Evolutionary conservation across 768 basidiomycete genomes (phyloP), one percentile per base, ranked within the genome.

Genomic region (Leucocoprinus sp.): DNA sequence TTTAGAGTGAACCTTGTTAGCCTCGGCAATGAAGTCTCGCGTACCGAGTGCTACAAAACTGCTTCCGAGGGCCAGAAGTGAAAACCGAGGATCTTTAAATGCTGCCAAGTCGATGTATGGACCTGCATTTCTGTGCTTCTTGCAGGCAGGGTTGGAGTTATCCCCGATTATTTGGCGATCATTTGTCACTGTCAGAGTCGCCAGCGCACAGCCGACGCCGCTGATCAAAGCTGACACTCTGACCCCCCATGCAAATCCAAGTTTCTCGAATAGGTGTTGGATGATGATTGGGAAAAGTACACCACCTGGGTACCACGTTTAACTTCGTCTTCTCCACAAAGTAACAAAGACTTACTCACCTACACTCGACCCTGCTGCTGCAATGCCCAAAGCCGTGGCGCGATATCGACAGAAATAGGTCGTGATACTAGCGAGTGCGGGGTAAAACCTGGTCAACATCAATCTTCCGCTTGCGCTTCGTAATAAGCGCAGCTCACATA

Each of bases 311-410:
- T 27, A 26, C 31, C 46, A 22, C 14, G 40, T 43, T 38, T 23
- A 27, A 41, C 24, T 36, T 26, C 9, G n/a, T 33, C n/a, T 44
- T 22, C 3, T 15, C 36, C 11, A 18, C 39, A 5, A 43, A 41
- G 42, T 1, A 36, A 38, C 36, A 29, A 37, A 23, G 19, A 37
- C 12, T 33, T 19, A 56, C 65, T 45, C 40, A 79, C 82, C 82
- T 45, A 75, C 57, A 45, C 81, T 75, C 19, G 80, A 80, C n/a
- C 87, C 87, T 26, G 84, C 75, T 1, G 75, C 69, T 14, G 77
- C 80, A 45, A 90, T 64, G 2, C 87, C 87, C 28, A 84, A 64
- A 0, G 86, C 84, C 2, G 85, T 80, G 2, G 81, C 82, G 11
- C 84, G 74, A 50, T 80, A 78, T 50, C 70, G 71, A 38, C 57